phyloP scores from a whole-genome alignment of 106 monocot species.

The Posidonia australis region DNA sequence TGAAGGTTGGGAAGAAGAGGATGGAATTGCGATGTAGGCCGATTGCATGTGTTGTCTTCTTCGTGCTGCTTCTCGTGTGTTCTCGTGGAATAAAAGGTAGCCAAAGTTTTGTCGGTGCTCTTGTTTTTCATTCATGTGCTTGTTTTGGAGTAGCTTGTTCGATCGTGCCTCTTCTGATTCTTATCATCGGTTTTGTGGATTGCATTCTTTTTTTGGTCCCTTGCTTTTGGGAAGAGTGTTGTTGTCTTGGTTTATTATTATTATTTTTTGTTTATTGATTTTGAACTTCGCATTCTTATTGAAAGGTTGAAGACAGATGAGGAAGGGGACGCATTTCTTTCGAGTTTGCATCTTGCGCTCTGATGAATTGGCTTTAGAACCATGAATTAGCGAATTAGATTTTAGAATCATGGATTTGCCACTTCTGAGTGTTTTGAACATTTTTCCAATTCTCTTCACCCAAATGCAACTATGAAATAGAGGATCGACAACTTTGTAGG shows the following conservation, averaged over 20 bases:
- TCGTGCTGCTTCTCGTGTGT: not conserved
- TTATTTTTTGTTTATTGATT: not conserved
- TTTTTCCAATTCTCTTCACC: no score
- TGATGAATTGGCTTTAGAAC: no score
- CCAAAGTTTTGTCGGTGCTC: not conserved
- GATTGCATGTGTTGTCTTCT: slow-evolving; percentile 2
- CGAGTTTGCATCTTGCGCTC: no score
- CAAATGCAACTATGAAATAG: no score
- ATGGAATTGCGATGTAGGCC: not conserved
- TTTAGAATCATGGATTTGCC: no score
- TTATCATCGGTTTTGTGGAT: not conserved
- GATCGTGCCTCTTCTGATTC: not conserved
- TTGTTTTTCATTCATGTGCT: not conserved
- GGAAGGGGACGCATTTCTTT: no score
- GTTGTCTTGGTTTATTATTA: not conserved
- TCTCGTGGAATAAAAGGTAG: not conserved
- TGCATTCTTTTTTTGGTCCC: not conserved
- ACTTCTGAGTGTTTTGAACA: no score
- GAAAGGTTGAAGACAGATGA: no score
- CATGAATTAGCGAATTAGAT: no score
- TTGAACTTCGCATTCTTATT: no score
- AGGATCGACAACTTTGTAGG: no score
- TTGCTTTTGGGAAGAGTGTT: not conserved
- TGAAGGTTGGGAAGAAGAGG: not conserved
- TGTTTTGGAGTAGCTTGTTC: no score